Evolutionary conservation across 1,139 yeast species (phyloP).

Genomic region (Nematodospora anomalae): DNA sequence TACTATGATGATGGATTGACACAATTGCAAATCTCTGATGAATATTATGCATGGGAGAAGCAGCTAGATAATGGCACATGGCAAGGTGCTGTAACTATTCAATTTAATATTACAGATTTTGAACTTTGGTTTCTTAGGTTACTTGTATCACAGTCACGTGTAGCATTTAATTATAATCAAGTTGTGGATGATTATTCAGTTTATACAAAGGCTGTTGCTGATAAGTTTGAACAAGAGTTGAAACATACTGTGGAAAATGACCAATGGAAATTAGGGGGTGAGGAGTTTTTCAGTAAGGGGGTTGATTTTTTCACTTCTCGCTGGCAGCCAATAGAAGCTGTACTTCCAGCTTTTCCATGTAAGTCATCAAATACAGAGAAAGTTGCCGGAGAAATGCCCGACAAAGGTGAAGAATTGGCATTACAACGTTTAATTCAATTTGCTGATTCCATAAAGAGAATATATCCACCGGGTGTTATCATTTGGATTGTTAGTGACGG

Average conservation of each 20-base stretch:
- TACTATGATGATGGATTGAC: constrained; percentile 12
- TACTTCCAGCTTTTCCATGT: constrained; percentile 65
- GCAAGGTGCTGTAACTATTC: constrained; percentile 30
- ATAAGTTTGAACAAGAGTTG: constrained; percentile 40
- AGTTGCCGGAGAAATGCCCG: constrained; percentile 53
- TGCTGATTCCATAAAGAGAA: constrained; percentile 29
- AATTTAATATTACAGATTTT: constrained; percentile 23
- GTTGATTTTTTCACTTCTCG: constrained; percentile 51
- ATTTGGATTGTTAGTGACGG: constrained; percentile 64
- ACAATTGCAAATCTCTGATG: constrained; percentile 10
- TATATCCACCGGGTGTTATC: constrained; percentile 57
- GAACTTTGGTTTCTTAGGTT: constrained; percentile 37
- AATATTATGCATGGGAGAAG: constrained; percentile 23
- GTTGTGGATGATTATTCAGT: constrained; percentile 3
- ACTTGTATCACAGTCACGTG: constrained; percentile 19
- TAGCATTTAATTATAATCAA: constrained; percentile 10
- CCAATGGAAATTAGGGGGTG: constrained; percentile 50
- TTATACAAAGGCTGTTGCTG: constrained; percentile 23
- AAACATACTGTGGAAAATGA: constrained; percentile 50
- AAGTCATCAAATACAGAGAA: constrained; percentile 57
- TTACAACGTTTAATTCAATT: constrained; percentile 32
- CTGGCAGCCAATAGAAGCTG: constrained; percentile 50
- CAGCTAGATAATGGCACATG: constrained; percentile 5
- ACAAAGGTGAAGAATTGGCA: constrained; percentile 45
- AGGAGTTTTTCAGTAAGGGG: constrained; percentile 37